phyloP scores from a whole-genome alignment of 1,284 basidiomycete genomes.

The Phenoliferia sp. region DNA sequence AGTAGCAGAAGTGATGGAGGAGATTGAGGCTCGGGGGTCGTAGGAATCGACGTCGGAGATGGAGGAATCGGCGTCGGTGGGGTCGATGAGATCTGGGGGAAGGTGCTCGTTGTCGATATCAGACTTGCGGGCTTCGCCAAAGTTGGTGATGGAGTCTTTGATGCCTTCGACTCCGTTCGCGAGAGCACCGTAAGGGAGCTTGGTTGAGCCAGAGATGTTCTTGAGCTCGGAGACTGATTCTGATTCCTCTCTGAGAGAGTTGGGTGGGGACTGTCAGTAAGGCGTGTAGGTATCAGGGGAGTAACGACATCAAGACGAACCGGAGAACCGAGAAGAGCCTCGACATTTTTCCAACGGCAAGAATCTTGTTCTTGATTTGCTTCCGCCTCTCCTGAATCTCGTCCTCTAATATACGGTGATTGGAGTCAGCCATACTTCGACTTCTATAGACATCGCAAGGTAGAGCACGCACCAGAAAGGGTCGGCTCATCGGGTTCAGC shows the following conservation, averaged over 20 bases:
- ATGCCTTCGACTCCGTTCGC: slow-evolving; percentile 90
- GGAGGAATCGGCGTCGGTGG: slow-evolving; percentile 54
- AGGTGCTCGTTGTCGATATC: slow-evolving; percentile 98
- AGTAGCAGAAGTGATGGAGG: neutral
- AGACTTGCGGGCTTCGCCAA: slow-evolving; percentile 93
- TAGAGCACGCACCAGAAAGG: slow-evolving; percentile 12
- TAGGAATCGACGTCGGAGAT: slow-evolving; percentile 1
- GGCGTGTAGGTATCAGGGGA: neutral
- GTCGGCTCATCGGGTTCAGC: slow-evolving; percentile 19
- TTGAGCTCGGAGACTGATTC: slow-evolving; percentile 97
- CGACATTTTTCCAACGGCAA: slow-evolving; percentile 94
- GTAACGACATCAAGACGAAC: slow-evolving; percentile 50
- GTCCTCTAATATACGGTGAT: slow-evolving; percentile 42
- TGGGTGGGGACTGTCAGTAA: neutral
- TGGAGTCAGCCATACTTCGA: too few relatives aligned
- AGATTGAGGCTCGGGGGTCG: neutral
- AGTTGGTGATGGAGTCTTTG: slow-evolving; percentile 88
- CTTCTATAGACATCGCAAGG: too few relatives aligned
- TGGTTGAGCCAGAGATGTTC: slow-evolving; percentile 70
- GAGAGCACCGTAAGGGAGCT: slow-evolving; percentile 79
- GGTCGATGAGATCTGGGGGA: slow-evolving; percentile 91
- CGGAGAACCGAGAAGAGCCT: slow-evolving; percentile 92
- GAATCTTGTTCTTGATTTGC: slow-evolving; percentile 95
- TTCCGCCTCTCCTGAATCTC: slow-evolving; percentile 69
- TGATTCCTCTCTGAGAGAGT: slow-evolving; percentile 79